Percentiles rank a stretch among this genome's conserved stretches.
Conservation (phyloP, 805 yeast species). For the Tetrapisispora iriomotensis region DNA sequence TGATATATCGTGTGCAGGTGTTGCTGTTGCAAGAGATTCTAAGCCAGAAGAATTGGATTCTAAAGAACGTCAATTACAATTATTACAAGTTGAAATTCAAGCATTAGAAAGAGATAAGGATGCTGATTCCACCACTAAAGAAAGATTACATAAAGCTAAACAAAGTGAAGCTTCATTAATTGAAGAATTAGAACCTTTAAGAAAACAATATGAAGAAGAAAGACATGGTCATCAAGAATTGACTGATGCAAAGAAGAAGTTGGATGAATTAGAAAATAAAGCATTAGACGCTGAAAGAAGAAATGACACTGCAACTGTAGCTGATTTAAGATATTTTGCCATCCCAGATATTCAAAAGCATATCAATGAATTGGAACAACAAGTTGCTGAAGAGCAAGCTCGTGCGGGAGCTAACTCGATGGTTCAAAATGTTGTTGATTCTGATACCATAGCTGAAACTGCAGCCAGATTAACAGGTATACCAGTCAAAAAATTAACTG, state of each 20-base stretch:
- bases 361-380: constrained; percentile 63
- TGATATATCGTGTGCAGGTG: constrained; percentile 94
- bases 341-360: constrained; percentile 82
- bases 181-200: constrained; percentile 75
- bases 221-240: constrained; percentile 85
- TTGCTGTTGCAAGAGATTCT: constrained; percentile 96
- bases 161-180: constrained; percentile 73
- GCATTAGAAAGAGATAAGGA: constrained; percentile 94
- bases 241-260: constrained; percentile 77
- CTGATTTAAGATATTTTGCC: constrained; percentile 93
- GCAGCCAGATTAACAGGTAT: constrained; percentile 96
- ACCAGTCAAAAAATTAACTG: constrained; percentile 88
- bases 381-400: constrained; percentile 69
- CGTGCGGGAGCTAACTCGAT: constrained; percentile 50
- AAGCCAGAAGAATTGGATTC: constrained; percentile 94
- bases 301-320: constrained; percentile 87
- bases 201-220: constrained; percentile 78
- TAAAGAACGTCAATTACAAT: constrained; percentile 83
- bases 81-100: constrained; percentile 89
- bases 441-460: constrained; percentile 91
- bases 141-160: constrained; percentile 70
- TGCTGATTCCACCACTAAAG: constrained; percentile 72
- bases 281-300: constrained; percentile 97
- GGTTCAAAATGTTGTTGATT: constrained; percentile 82
- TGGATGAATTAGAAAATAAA: constrained; percentile 86